Percentiles rank a stretch among this genome's conserved stretches.
Conservation (phyloP, 345 rosid species). For the Capsella bursapastoris region DNA sequence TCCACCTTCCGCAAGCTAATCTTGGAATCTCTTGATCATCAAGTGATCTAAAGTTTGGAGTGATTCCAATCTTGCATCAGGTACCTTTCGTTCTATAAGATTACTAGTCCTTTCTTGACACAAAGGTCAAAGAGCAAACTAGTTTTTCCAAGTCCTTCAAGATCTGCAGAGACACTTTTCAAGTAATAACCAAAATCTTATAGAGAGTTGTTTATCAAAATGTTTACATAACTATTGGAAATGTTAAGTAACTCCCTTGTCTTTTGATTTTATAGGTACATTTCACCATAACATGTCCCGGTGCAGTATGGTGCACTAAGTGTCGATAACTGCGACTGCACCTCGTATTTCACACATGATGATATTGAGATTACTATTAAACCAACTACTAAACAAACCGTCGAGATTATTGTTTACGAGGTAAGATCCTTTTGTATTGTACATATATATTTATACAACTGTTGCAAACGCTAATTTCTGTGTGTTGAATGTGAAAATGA, state of each 20-base stretch:
- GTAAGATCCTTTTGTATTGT: constrained; percentile 16
- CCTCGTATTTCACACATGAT: constrained; percentile 37
- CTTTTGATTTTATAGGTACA: constrained; percentile 38
- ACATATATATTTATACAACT: background rate
- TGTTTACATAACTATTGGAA: background rate
- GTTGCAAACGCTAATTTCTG: too few relatives aligned
- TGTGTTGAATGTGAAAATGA: too few relatives aligned
- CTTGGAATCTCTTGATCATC: too few relatives aligned
- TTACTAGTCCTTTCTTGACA: constrained; percentile 47
- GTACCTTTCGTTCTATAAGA: constrained; percentile 46
- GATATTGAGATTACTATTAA: constrained; percentile 42
- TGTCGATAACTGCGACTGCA: constrained; percentile 35
- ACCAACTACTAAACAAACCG: constrained; percentile 47
- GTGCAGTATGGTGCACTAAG: constrained; percentile 49
- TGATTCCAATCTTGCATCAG: too few relatives aligned
- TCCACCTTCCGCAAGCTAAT: too few relatives aligned
- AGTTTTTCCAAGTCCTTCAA: constrained; percentile 49
- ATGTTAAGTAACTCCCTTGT: background rate
- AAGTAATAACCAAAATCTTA: constrained; percentile 33
- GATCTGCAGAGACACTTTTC: constrained; percentile 47
- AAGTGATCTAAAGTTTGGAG: too few relatives aligned
- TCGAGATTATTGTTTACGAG: constrained; percentile 45
- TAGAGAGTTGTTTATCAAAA: background rate
- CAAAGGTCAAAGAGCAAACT: constrained; percentile 51
- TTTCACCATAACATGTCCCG: constrained; percentile 46